Percentiles rank a stretch among this genome's conserved stretches.
phyloP scores from a whole-genome alignment of 495 filamentous ascomycete genomes.

The Rostrohypoxylon terebratum region DNA sequence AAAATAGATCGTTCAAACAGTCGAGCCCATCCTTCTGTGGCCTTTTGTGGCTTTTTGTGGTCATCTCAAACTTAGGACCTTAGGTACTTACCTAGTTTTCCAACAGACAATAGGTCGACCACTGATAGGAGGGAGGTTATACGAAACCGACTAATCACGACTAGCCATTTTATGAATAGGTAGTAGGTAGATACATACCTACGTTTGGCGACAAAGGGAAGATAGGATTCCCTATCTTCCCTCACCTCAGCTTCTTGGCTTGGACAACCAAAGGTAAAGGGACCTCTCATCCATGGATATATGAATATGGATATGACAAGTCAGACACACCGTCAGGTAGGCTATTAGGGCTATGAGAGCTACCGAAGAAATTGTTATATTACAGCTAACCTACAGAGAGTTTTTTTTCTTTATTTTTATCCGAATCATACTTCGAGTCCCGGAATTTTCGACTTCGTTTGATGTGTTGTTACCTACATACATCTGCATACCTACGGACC shows the following conservation, averaged over 20 bases:
- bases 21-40: slow-evolving; percentile 11
- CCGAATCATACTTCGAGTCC: slow-evolving; percentile 10
- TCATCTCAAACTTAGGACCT: slow-evolving; percentile 15
- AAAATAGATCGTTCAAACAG: neutral
- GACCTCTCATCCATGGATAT: neutral
- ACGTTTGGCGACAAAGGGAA: slow-evolving; percentile 2
- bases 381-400: slow-evolving; percentile 15
- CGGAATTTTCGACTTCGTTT: neutral
- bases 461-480: neutral
- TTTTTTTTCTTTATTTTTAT: no score
- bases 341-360: slow-evolving; percentile 11
- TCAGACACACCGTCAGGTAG: slow-evolving; percentile 12
- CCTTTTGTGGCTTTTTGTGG: slow-evolving; percentile 12
- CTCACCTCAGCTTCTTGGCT: slow-evolving; percentile 32
- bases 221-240: slow-evolving; percentile 17
- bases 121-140: slow-evolving; percentile 12
- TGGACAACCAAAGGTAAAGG: slow-evolving; percentile 15
- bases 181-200: no score
- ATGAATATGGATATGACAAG: neutral
- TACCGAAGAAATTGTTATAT: neutral
- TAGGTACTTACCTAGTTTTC: no score
- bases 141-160: slow-evolving; percentile 22
- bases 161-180: neutral
- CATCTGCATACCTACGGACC: neutral
- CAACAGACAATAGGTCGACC: neutral